phyloP scores from a whole-genome alignment of 768 basidiomycete genomes.

The Mycena sanguinolenta region DNA sequence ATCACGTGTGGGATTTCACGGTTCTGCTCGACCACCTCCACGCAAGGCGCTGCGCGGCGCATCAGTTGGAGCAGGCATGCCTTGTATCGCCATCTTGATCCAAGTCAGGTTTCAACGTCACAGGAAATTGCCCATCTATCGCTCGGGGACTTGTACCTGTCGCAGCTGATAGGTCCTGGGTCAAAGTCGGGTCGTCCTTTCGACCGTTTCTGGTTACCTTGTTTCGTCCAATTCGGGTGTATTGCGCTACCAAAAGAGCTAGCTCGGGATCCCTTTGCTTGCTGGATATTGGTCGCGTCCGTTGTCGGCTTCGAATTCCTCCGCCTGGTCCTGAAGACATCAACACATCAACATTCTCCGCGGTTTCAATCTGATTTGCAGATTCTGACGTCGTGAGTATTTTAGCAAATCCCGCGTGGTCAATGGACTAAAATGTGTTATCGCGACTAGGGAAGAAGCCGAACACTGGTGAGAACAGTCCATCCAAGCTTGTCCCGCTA shows the following conservation, averaged over 20 bases:
- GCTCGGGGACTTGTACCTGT: not conserved
- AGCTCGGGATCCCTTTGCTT: too few relatives aligned
- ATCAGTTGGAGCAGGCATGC: not conserved
- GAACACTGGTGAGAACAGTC: conserved; percentile 7
- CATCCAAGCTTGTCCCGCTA: conserved; percentile 13
- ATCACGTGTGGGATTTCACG: not conserved
- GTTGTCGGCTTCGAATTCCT: not conserved
- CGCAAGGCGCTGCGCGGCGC: not conserved
- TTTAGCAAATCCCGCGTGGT: conserved; percentile 8
- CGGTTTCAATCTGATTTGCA: not conserved
- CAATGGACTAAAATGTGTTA: conserved; percentile 16
- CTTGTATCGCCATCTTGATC: not conserved
- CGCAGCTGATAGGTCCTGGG: conserved; percentile 6
- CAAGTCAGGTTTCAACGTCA: not conserved
- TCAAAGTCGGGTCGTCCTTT: too few relatives aligned
- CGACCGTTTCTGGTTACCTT: not conserved
- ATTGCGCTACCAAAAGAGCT: not conserved
- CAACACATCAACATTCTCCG: not conserved
- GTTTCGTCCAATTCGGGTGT: too few relatives aligned
- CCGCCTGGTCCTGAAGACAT: not conserved
- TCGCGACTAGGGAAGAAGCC: conserved; percentile 20
- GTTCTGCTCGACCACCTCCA: not conserved
- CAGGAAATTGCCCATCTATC: not conserved
- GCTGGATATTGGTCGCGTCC: not conserved
- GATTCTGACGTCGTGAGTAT: conserved; percentile 19